A percentile compares a stretch with the other conserved stretches of the same genome.
Evolutionary conservation across 2,329 filamentous ascomycete genomes (phyloP).

Genomic region (Colletotrichum sp.): DNA sequence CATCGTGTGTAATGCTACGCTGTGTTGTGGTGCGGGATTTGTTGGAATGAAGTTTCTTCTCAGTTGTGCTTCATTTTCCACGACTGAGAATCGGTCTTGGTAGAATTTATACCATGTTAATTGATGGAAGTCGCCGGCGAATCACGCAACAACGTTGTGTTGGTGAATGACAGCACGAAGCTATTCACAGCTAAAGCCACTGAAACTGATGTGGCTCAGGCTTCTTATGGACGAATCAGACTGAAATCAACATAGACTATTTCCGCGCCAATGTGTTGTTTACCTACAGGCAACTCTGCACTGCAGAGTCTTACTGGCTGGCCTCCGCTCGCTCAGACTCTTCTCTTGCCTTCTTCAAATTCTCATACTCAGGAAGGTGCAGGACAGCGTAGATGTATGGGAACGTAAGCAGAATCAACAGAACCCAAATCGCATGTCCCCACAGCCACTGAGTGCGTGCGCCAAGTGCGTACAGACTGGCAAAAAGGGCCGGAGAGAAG

Average conservation of each 20-base stretch:
- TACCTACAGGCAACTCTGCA: accelerated
- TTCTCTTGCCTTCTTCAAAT: not conserved
- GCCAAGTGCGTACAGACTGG: conserved; percentile 72
- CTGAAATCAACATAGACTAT: not conserved
- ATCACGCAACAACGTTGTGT: not conserved
- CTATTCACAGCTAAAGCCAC: not conserved
- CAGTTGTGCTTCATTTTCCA: accelerated
- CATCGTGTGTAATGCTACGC: not conserved
- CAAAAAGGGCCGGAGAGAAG: conserved; percentile 69
- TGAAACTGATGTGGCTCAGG: not conserved
- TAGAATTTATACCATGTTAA: not conserved
- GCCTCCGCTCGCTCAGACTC: not conserved
- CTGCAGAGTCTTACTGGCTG: not conserved
- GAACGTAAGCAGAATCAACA: not conserved
- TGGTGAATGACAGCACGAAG: not conserved
- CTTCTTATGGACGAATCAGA: not conserved
- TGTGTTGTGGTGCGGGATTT: not conserved
- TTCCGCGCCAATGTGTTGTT: not conserved
- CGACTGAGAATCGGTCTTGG: not conserved
- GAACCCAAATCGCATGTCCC: conserved; percentile 52
- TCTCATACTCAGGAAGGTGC: not conserved
- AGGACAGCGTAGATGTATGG: not conserved
- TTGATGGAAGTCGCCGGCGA: not conserved
- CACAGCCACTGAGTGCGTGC: conserved; percentile 64
- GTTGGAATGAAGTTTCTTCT: not conserved